Evolutionary conservation across 352 stramenopile genomes (phyloP), one percentile per base, ranked within the genome.

Genomic region (Achlya hypogyna): DNA sequence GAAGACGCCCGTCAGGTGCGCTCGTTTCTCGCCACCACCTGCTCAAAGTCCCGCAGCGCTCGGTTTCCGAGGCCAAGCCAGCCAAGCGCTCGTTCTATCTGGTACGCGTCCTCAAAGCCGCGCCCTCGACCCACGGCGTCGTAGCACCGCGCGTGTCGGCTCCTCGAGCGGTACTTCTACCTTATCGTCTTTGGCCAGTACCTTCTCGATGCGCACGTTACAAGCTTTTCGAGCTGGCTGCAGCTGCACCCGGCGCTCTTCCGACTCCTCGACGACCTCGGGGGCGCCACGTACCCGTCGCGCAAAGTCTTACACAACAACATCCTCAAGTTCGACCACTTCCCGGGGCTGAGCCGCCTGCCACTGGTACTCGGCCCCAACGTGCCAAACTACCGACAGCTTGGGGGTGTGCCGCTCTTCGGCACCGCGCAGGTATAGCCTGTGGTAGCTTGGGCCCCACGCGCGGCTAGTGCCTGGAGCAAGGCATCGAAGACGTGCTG

Each of bases 251-350:
- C 83, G 2, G 83, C 81, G 28, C 53, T 91, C 14, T 94, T 91
- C 51, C 84, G 82, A 0, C 54, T 94, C 23, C 65, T 94, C 12
- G 79, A 95, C 56, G 79, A 89, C 56, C 51, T 93, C 25, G 85
- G 82, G 22, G 81, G 83, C 22, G 84, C 92, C 14, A 82, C 82
- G 47, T 94, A 93, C 68, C 83, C 88, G 34, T 91, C 82, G 0
- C 82, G 93, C 62, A 86, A 91, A 31, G 81, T 95, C 23, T 70
- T 96, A 16, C 71, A 87, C 22, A 75, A 88, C 53, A 87, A 80
- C 32, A 86, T 96, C 42, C 74, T 96, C 51, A 96, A 96, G 53
- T 85, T 90, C 65, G 89, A 97, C 49, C 88, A 97, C 54, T 96
- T 97, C 65, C 90, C 88, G 22, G 87, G 89, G 31, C 78, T 89